Conservation (phyloP, 192 early-diverging fungal species). For the Coemansia aciculifera region DNA sequence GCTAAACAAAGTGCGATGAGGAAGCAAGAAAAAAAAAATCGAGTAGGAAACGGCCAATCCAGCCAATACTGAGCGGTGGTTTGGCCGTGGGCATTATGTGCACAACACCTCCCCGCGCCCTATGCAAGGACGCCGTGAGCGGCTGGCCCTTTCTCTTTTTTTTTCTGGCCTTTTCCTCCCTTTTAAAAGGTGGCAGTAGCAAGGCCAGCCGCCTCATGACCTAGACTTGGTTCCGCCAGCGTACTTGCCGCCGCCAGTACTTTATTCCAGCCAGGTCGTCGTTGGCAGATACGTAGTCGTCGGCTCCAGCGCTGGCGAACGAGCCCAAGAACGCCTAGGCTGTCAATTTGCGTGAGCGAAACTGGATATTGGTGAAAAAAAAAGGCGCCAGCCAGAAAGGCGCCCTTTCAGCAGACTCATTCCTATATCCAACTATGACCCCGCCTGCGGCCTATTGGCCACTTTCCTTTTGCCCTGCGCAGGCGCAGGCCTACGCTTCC, state of each 20-base stretch:
- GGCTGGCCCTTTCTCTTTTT: neutral
- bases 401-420: neutral
- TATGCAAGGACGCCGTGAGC: constrained; percentile 8
- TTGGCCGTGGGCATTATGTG: constrained; percentile 1
- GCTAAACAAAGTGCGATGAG: constrained; percentile 7
- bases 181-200: neutral
- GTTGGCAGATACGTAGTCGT: neutral
- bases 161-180: neutral
- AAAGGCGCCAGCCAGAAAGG: neutral
- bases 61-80: constrained; percentile 22
- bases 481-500: neutral
- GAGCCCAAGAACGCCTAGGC: constrained; percentile 8
- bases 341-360: constrained; percentile 6
- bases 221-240: neutral
- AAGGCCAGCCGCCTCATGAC: constrained; percentile 5
- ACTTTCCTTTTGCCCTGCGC: neutral
- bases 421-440: neutral
- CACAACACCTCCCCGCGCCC: neutral
- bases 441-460: constrained; percentile 7
- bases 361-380: neutral
- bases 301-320: neutral
- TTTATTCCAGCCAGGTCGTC: neutral
- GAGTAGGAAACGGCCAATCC: constrained; percentile 14
- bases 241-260: neutral
- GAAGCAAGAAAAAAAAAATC: constrained; percentile 15